Evolutionary conservation across 2,329 filamentous ascomycete species (phyloP).

Genomic region (Thermothelomyces thermophilus): DNA sequence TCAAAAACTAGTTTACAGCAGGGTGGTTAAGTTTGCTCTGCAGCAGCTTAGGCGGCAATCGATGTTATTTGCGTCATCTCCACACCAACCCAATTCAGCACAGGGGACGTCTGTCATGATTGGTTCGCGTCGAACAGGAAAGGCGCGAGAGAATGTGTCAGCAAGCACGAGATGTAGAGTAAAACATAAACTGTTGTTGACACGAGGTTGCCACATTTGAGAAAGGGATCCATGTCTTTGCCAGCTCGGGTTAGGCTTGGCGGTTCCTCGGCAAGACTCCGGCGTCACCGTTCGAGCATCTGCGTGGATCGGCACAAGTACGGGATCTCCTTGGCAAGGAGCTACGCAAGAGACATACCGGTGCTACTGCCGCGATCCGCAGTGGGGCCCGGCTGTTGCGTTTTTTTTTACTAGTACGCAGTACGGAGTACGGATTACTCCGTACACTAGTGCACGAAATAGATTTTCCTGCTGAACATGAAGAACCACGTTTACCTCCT

Average conservation of each 20-base stretch:
- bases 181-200: not conserved
- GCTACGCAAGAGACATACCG: too few species aligned
- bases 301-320: not conserved
- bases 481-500: too few species aligned
- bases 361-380: not conserved
- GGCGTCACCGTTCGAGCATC: not conserved
- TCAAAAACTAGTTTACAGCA: not conserved
- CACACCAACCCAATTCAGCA: not conserved
- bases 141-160: not conserved
- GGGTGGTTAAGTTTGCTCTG: not conserved
- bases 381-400: not conserved
- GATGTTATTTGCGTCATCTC: not conserved
- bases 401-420: too few species aligned
- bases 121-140: not conserved
- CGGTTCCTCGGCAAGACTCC: not conserved
- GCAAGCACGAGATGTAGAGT: not conserved
- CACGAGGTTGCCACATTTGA: not conserved
- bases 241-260: not conserved
- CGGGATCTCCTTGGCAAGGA: too few species aligned
- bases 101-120: not conserved
- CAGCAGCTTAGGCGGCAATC: slow-evolving; percentile 3
- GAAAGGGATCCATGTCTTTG: not conserved
- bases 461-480: too few species aligned
- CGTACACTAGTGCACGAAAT: too few species aligned
- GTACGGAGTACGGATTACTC: too few species aligned